A percentile compares a stretch with the other conserved stretches of the same genome.
phyloP scores from a whole-genome alignment of 257 asterid genomes.

The Leptodermis oblonga region DNA sequence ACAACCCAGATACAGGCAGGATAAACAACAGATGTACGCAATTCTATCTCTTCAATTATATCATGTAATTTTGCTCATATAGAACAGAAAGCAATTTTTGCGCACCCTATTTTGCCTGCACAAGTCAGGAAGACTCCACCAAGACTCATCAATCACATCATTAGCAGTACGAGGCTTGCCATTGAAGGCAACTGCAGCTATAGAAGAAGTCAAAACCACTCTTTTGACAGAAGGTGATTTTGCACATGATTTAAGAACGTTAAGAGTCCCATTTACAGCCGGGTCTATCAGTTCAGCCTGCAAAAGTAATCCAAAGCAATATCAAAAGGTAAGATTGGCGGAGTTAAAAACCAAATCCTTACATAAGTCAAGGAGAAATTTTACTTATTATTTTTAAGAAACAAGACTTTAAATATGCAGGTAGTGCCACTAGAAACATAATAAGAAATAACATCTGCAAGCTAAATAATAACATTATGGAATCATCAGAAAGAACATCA shows the following conservation, averaged over 20 bases:
- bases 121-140: constrained; percentile 56
- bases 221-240: constrained; percentile 52
- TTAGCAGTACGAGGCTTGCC: constrained; percentile 64
- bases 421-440: no score
- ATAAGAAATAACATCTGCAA: no score
- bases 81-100: background rate
- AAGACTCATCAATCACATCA: constrained; percentile 65
- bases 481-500: background rate
- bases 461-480: no score
- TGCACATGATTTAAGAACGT: constrained; percentile 71
- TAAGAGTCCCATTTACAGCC: constrained; percentile 76
- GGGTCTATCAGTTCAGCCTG: constrained; percentile 79
- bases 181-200: constrained; percentile 64
- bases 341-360: background rate
- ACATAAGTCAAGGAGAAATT: background rate
- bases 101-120: constrained; percentile 52
- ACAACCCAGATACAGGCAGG: background rate
- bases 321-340: background rate
- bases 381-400: background rate
- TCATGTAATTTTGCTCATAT: background rate
- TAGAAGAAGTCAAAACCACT: constrained; percentile 71
- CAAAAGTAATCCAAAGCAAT: constrained; percentile 4
- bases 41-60: background rate
- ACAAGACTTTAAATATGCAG: background rate
- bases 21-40: background rate